A percentile compares a stretch with the other conserved stretches of the same genome.
phyloP scores from a whole-genome alignment of 2,329 filamentous ascomycete genomes.

The Bimuria novae-zelandiae region DNA sequence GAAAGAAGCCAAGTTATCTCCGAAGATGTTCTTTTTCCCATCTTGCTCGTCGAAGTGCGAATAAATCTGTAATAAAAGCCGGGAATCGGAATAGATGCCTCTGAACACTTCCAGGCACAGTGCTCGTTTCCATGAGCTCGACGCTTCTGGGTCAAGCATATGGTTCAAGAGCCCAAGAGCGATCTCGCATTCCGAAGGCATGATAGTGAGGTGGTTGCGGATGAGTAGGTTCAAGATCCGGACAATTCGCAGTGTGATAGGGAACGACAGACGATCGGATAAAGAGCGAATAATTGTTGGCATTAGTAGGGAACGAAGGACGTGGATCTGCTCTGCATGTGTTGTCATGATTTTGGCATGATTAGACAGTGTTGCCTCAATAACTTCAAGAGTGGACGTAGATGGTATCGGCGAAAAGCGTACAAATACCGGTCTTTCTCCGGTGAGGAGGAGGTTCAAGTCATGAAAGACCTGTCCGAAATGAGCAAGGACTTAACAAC shows the following conservation, averaged over 20 bases:
- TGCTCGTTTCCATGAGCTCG: slow-evolving; percentile 81
- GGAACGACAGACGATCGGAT: slow-evolving; percentile 77
- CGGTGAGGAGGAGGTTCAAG: slow-evolving; percentile 84
- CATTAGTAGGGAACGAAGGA: slow-evolving; percentile 78
- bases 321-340: slow-evolving; percentile 79
- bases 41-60: slow-evolving; percentile 75
- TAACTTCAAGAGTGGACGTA: slow-evolving; percentile 85
- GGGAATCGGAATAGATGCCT: slow-evolving; percentile 80
- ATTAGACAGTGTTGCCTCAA: slow-evolving; percentile 87
- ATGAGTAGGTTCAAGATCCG: slow-evolving; percentile 83
- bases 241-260: slow-evolving; percentile 78
- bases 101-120: slow-evolving; percentile 91
- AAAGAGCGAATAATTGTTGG: slow-evolving; percentile 79
- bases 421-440: slow-evolving; percentile 80
- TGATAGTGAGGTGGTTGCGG: slow-evolving; percentile 73
- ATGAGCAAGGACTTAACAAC: slow-evolving; percentile 1
- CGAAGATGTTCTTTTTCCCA: slow-evolving; percentile 75
- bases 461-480: slow-evolving; percentile 77
- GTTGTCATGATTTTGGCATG: slow-evolving; percentile 78
- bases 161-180: slow-evolving; percentile 81
- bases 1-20: slow-evolving; percentile 82
- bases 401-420: slow-evolving; percentile 77
- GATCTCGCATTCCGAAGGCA: slow-evolving; percentile 81
- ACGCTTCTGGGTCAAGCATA: slow-evolving; percentile 81
- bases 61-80: slow-evolving; percentile 78